These are phyloP conservation scores for Prototheca wickerhamii DNA, from an alignment of 163 green algal species.

Conservation along the genomic window DNA sequence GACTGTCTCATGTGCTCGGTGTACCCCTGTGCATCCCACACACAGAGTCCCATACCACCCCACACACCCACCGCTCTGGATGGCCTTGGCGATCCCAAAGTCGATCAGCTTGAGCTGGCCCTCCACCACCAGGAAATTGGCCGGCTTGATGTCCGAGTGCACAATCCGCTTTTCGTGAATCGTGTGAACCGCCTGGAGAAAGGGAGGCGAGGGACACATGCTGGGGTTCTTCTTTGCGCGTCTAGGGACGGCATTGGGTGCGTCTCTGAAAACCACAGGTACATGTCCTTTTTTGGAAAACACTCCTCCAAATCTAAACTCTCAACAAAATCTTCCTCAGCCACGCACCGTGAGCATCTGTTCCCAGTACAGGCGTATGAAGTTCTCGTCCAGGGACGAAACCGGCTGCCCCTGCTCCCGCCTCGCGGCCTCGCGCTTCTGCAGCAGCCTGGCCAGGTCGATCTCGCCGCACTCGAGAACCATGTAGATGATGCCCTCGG, in stretches of 20 bases:
- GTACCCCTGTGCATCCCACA: too few species aligned
- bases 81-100: conserved; percentile 96
- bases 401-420: conserved; percentile 11
- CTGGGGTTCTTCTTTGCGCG: not conserved
- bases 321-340: not conserved
- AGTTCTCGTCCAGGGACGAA: conserved; percentile 66
- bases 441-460: conserved; percentile 83
- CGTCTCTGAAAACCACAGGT: too few species aligned
- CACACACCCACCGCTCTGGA: conserved; percentile 39
- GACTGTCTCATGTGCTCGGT: too few species aligned
- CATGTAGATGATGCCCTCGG: conserved; percentile 64
- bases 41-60: too few species aligned
- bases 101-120: conserved; percentile 96
- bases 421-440: conserved; percentile 44
- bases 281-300: not conserved
- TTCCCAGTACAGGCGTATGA: conserved; percentile 92
- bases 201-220: not conserved
- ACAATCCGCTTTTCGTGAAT: conserved; percentile 85
- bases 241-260: too few species aligned
- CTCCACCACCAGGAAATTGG: conserved; percentile 90
- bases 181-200: conserved; percentile 58
- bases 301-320: conserved; percentile 1
- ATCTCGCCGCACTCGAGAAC: conserved; percentile 64
- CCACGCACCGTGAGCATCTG: conserved; percentile 75
- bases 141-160: conserved; percentile 87